Base-by-base conservation (phyloP, 768 basidiomycete species). In the Aureoboletus auriporus region DNA sequence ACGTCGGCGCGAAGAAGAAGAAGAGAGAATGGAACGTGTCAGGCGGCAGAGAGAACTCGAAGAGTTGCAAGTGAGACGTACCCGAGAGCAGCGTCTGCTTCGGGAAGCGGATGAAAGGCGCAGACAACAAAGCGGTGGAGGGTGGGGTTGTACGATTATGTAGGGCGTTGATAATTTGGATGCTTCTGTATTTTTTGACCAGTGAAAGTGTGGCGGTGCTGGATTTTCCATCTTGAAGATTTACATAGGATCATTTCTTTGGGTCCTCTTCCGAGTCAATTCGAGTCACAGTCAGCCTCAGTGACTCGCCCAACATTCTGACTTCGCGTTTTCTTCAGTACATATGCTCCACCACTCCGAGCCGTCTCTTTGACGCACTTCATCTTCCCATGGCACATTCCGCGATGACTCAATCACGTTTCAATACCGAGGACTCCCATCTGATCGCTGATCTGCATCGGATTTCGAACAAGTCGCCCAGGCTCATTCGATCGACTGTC, bases 401-500 rank as follows among this genome's bases (percentile, higher is more conserved):
- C 5, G 33, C 44, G 7, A 71, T 67, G 66, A 3, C 47, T 8
- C 35, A 59, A 14, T 42, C 58, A 2, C 57, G 38, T 26, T 65
- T 66, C 47, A 57, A 53, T n/a, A 34, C 51, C 10, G 67, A 75
- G 41, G 82, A 89, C 58, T 82, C 83, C 0, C 66, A 78, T 31
- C 80, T 92, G 52, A 71, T 92, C 54, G 60, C 70, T 0, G 69
- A 74, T 36, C 76, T 92, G 23, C 61, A 73, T 49, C 61, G 59
- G 3, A 60, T 89, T 13, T 77, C 84, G 6, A 70, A 74, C 34
- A 76, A 73, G 43, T 73, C 73, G 0, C 76, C 80, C 3, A 88
- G 84, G 62, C 80, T 92, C 42, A 76, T 91, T 46, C 77, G 74
- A 40, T 80, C 81, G 3, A 73, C 76, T 0, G 58, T 66, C 2